Base-by-base conservation (phyloP, 768 basidiomycete genomes). In the Mrakia gelida region DNA sequence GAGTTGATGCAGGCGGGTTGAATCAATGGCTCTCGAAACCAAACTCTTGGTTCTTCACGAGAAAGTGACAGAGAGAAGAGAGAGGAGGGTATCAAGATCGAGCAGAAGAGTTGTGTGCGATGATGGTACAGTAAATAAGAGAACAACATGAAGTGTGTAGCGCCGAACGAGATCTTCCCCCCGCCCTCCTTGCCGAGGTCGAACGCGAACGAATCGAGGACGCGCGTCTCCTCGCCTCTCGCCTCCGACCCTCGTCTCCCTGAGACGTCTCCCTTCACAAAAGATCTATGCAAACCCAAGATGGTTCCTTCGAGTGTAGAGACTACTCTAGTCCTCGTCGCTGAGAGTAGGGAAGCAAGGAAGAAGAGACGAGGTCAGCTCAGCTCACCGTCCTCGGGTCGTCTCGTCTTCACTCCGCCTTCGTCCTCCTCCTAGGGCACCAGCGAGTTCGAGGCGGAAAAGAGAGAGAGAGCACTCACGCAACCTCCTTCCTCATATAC, bases 401-500 rank as follows among this genome's bases (percentile, higher is more conserved):
- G 11, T 6, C 41, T 11, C 11, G 41, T 43, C 41, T 11, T 43
- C n/a, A n/a, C n/a, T n/a, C n/a, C n/a, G n/a, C n/a, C n/a, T 43
- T 43, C 41, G 6, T 62, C 10, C 61, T 62, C 30, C 61, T 11
- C 4, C 10, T 32, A 6, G 45, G 2, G 15, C 61, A 26, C 61
- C 13, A 63, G 30, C 62, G 62, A n/a, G 62, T n/a, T 15, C 65
- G 2, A 67, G 45, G 61, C 9, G 16, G 28, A 18, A 3, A 43
- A n/a, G n/a, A 79, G 4, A 38, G 38, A 38, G 38, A 38, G 38
- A 38, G 38, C 8, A 38, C 78, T 70, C 43, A 79, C 65, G 78
- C 68, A 3, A 76, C 54, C 15, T 81, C 81, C 71, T 76, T 76
- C 23, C 81, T 73, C 73, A 81, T 76, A 41, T 81, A 82, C 81